A percentile compares a stretch with the other conserved stretches of the same genome.
Evolutionary conservation across 805 yeast genomes (phyloP).

Genomic region (Spathaspora gorwiae): DNA sequence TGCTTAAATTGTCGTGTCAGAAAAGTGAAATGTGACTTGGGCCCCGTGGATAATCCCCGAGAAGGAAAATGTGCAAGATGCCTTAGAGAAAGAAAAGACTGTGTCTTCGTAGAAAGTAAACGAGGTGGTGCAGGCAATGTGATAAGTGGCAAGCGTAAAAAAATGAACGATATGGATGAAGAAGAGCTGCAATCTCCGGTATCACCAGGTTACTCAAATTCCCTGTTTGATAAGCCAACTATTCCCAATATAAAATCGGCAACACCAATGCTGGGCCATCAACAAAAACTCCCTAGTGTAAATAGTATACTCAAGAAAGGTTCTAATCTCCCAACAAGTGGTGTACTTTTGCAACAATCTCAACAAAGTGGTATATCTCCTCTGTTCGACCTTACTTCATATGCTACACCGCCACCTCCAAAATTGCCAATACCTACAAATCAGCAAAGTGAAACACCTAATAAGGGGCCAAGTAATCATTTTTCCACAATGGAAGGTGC

Average conservation of each 20-base stretch:
- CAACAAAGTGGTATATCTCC: neutral
- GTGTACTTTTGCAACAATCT: neutral
- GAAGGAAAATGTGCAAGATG: conserved; percentile 87
- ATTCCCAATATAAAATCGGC: neutral
- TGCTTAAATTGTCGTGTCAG: conserved; percentile 81
- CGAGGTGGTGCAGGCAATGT: conserved; percentile 25
- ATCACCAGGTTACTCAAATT: neutral
- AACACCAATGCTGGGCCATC: neutral
- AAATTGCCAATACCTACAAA: neutral
- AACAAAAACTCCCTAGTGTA: conserved; percentile 4
- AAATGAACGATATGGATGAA: conserved; percentile 19
- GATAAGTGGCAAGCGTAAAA: conserved; percentile 50
- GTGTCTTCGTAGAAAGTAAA: conserved; percentile 53
- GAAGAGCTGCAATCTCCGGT: neutral
- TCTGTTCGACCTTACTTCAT: neutral
- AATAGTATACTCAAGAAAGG: conserved; percentile 4
- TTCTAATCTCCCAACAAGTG: neutral
- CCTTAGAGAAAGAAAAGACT: conserved; percentile 73
- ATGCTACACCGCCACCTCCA: neutral
- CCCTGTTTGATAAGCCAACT: neutral
- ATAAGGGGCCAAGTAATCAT: conserved; percentile 15
- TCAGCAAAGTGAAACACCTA: neutral
- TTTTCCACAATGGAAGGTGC: conserved; percentile 54
- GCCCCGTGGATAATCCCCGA: conserved; percentile 64
- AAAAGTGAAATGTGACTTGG: conserved; percentile 84